Conservation (phyloP, 192 early-diverging fungal species). For the Coemansia sp. region DNA sequence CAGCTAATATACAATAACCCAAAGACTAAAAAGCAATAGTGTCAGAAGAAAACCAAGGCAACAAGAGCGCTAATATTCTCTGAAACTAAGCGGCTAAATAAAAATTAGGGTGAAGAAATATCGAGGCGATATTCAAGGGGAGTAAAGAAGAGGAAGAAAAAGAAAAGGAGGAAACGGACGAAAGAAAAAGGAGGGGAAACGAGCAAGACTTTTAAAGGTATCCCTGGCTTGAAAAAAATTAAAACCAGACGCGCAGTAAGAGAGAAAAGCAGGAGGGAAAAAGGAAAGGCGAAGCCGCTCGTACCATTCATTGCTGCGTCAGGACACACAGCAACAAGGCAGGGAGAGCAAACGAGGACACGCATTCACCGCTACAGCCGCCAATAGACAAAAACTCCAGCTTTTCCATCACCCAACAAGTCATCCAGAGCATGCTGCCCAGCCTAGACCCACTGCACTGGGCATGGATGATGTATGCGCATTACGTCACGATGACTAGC, state of each 20-base stretch:
- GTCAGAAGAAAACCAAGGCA: background rate
- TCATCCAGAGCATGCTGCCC: background rate
- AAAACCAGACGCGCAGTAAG: background rate
- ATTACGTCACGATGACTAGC: constrained; percentile 5
- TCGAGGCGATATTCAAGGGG: background rate
- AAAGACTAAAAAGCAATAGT: background rate
- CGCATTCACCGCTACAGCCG: background rate
- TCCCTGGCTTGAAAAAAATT: background rate
- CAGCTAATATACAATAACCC: constrained; percentile 14
- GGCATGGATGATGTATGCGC: constrained; percentile 5
- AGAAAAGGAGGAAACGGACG: background rate
- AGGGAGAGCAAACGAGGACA: background rate
- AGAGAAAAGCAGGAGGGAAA: background rate
- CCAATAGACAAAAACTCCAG: background rate
- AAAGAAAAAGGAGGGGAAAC: background rate
- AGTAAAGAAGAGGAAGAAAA: background rate
- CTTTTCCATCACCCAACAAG: background rate
- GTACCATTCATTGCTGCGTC: background rate
- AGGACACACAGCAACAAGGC: background rate
- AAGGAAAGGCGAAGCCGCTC: constrained; percentile 5
- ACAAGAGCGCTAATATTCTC: background rate
- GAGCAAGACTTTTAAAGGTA: constrained; percentile 4
- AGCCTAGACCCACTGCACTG: constrained; percentile 6
- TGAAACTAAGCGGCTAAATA: background rate
- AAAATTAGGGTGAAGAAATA: background rate